These are phyloP conservation scores for Malus fusca DNA, from an alignment of 306 rosid genomes.

Conservation along the genomic window DNA sequence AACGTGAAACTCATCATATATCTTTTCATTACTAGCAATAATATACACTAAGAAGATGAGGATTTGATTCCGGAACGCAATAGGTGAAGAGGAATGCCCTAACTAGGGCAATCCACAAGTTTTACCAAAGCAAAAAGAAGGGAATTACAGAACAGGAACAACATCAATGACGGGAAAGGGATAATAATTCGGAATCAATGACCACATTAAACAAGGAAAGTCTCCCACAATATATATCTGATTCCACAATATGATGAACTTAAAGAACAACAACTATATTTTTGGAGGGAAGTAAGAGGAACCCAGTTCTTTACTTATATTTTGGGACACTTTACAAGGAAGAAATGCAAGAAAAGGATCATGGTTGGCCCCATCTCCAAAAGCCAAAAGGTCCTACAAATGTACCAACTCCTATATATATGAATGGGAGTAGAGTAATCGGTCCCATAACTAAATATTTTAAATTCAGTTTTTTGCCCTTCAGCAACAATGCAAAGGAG, in stretches of 20 bases:
- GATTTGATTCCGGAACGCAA: no score
- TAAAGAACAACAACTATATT: not conserved
- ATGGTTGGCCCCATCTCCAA: not conserved
- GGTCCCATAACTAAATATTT: not conserved
- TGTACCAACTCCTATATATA: no score
- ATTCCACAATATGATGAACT: not conserved
- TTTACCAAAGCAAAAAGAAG: not conserved
- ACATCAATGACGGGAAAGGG: not conserved
- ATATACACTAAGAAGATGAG: no score
- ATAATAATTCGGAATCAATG: not conserved
- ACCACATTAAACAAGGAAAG: not conserved
- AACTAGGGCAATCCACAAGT: no score
- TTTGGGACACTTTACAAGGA: not conserved
- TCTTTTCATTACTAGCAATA: no score
- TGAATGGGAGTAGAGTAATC: not conserved
- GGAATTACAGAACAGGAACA: not conserved
- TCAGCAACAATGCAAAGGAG: not conserved
- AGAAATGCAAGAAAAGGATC: not conserved
- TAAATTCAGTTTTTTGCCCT: no score
- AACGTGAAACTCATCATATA: no score
- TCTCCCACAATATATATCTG: not conserved
- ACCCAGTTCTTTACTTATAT: not conserved
- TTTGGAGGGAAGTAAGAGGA: not conserved
- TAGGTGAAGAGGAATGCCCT: no score
- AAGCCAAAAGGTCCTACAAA: not conserved